phyloP scores from a whole-genome alignment of 2,329 filamentous ascomycete genomes.

The Sporothrix inflata region DNA sequence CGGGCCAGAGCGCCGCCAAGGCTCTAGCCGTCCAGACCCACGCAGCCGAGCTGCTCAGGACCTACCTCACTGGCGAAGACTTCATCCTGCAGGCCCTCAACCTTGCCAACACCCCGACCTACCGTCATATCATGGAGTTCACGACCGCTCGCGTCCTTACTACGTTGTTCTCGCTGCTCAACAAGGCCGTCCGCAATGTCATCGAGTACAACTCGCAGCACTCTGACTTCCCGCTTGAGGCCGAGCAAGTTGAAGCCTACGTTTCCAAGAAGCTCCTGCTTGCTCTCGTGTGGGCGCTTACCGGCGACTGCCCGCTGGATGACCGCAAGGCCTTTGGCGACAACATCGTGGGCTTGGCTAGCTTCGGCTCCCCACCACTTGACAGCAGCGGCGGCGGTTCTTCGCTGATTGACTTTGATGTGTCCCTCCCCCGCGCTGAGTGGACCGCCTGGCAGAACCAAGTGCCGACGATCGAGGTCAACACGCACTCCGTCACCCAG shows the following conservation, averaged over 20 bases:
- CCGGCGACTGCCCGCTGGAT: constrained; percentile 85
- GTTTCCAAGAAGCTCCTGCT: constrained; percentile 92
- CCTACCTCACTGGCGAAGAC: constrained; percentile 74
- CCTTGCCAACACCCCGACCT: constrained; percentile 74
- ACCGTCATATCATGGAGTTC: constrained; percentile 98
- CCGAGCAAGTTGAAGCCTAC: constrained; percentile 86
- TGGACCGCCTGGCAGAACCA: constrained; percentile 95
- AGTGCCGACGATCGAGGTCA: constrained; percentile 92
- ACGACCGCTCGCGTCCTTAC: constrained; percentile 87
- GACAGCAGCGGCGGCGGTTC: constrained; percentile 62
- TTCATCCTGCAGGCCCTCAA: constrained; percentile 79
- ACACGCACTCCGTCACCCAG: constrained; percentile 96
- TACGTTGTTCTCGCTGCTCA: constrained; percentile 92
- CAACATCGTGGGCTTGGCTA: constrained; percentile 78
- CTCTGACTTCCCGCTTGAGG: constrained; percentile 87
- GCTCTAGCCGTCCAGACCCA: constrained; percentile 77
- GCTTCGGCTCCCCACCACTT: constrained; percentile 80
- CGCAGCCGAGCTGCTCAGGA: constrained; percentile 77
- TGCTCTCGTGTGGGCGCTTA: constrained; percentile 92
- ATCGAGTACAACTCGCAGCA: constrained; percentile 97
- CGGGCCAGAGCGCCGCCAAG: constrained; percentile 75
- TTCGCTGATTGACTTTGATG: constrained; percentile 95
- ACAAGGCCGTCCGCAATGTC: constrained; percentile 88
- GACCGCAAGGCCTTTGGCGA: constrained; percentile 92
- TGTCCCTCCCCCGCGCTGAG: constrained; percentile 80